Conservation (phyloP, 495 filamentous ascomycete genomes). For the Aspergillus avenaceus region DNA sequence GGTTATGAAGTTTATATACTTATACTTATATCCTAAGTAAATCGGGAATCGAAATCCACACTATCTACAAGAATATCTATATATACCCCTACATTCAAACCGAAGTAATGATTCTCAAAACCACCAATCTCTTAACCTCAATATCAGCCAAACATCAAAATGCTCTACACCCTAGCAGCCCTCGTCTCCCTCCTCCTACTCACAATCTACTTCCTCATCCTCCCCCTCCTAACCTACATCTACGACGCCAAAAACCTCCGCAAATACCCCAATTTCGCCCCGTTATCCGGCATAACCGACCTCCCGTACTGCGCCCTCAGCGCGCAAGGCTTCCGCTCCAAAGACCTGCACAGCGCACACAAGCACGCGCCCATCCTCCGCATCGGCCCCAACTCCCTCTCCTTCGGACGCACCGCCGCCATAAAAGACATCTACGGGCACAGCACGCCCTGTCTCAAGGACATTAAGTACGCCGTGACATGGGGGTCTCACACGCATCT, state of each 20-base stretch:
- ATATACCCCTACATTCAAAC: no score
- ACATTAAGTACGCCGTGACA: constrained; percentile 31
- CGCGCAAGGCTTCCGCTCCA: constrained; percentile 26
- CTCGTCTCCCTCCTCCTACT: background rate
- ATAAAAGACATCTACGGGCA: constrained; percentile 51
- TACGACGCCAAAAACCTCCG: constrained; percentile 38
- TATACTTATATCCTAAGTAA: no score
- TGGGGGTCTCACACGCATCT: constrained; percentile 35
- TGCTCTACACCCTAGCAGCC: background rate
- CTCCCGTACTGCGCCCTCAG: constrained; percentile 28
- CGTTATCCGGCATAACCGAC: constrained; percentile 32
- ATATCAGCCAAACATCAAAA: no score
- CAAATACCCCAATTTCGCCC: constrained; percentile 31
- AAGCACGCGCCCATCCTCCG: constrained; percentile 34
- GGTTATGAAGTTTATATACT: background rate
- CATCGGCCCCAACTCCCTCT: constrained; percentile 43
- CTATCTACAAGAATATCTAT: no score
- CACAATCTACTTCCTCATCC: background rate
- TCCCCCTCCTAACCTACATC: constrained; percentile 29
- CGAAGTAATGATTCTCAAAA: no score
- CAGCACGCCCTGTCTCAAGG: constrained; percentile 39
- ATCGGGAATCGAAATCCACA: no score
- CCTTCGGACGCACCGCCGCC: constrained; percentile 31
- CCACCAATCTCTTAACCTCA: no score
- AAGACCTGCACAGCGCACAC: constrained; percentile 30